A percentile compares a stretch with the other conserved stretches of the same genome.
Evolutionary conservation across 2,329 filamentous ascomycete species (phyloP).

Genomic region (Periconia digitata): DNA sequence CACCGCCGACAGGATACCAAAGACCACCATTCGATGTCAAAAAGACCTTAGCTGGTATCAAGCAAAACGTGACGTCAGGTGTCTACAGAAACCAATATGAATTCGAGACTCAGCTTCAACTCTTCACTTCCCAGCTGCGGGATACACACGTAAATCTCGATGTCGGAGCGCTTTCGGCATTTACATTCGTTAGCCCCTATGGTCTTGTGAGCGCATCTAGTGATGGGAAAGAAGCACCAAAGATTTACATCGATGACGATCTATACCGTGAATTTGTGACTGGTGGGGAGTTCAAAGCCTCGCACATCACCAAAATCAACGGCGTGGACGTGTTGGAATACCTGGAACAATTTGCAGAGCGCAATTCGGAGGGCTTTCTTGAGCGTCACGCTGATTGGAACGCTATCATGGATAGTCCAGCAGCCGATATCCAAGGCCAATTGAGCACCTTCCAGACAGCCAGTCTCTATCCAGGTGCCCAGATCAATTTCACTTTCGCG

Average conservation of each 20-base stretch:
- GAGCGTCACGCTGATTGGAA: conserved; percentile 50
- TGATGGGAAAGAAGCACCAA: conserved; percentile 28
- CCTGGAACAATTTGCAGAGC: conserved; percentile 20
- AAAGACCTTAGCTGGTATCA: conserved; percentile 28
- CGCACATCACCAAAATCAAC: conserved; percentile 29
- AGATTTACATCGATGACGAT: conserved; percentile 37
- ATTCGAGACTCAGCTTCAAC: conserved; percentile 42
- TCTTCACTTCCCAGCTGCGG: conserved; percentile 29
- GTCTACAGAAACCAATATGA: conserved; percentile 43
- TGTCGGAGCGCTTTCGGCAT: conserved; percentile 29
- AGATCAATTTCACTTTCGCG: conserved; percentile 13
- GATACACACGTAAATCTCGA: conserved; percentile 35
- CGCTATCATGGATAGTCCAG: conserved; percentile 20
- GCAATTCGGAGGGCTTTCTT: conserved; percentile 39
- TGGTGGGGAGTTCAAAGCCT: conserved; percentile 22
- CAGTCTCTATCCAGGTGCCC: conserved; percentile 40
- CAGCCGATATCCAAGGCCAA: not conserved
- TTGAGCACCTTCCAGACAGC: not conserved
- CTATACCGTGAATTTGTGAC: conserved; percentile 25
- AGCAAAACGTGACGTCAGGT: conserved; percentile 21
- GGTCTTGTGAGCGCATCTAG: conserved; percentile 24
- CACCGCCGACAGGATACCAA: conserved; percentile 45
- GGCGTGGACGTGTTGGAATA: conserved; percentile 23
- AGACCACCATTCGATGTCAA: conserved; percentile 43
- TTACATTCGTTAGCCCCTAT: conserved; percentile 26